Evolutionary conservation across 225 moss, liverwort and hornwort genomes (phyloP), one percentile per base, ranked within the genome.

Genomic region (Polytrichum commune): DNA sequence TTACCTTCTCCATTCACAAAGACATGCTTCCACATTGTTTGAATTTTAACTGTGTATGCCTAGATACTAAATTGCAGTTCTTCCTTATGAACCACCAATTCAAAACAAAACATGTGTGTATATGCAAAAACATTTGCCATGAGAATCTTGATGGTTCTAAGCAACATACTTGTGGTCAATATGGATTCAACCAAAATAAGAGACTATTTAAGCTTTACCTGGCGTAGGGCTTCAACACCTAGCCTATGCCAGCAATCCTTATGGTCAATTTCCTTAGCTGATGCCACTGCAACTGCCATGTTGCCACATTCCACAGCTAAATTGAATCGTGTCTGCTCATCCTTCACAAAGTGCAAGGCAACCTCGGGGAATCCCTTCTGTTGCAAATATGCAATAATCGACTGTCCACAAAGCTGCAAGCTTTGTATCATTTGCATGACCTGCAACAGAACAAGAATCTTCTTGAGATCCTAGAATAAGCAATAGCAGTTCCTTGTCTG

Each of bases 181-280:
- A 13, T 46, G 46, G 46, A 46, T 46, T 46, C 26, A 66, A 62
- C 69, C 32, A 60, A 64, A 38, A 67, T 18, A 62, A 54, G 8
- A 30, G 28, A 19, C 33, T 33, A 60, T 30, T n/a, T 29, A n/a
- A 65, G 33, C 54, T 38, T 29, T 75, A 88, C 84, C 84, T 98
- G 97, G 35, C 94, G 92, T 56, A 98, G 88, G 5, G 97, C 97
- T 78, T 98, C 97, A 63, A 94, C 94, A 54, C 97, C 97, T 55
- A 98, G 90, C 54, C 94, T 89, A 74, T 92, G 94, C 97, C 97
- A 98, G 68, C 91, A 98, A 76, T 98, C 94, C 66, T 95, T 98
- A 78, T 92, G 95, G 60, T 98, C 94, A 13, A 98, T 98, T 75
- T 98, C 97, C 84, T 98, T 98, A 0, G 97, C 97, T 25, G 97